Base-by-base conservation (phyloP, 805 yeast genomes). In the Pichia pseudocactophila region DNA sequence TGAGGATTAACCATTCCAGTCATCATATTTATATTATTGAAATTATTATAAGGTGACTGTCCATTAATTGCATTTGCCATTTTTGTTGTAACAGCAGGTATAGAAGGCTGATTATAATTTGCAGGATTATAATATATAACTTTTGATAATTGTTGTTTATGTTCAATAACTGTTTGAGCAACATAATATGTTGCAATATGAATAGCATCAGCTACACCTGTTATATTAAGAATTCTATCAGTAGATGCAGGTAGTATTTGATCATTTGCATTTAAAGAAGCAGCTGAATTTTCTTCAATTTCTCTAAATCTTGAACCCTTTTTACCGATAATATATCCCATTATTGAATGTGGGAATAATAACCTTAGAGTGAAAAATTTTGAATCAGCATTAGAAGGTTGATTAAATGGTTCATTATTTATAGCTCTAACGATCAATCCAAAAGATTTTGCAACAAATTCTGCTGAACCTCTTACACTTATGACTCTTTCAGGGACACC, bases 121-220 rank as follows among this genome's bases (percentile, higher is more conserved):
- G 75, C 73, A 5, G 88, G 86, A 51, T 77, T 74, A 55, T 78
- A 79, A 53, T 65, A 75, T 8, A 75, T 64, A 34, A 71, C 66
- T 52, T 78, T 79, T n/a, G 71, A 63, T 52, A 74, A 71, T 49
- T 74, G 71, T 47, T 72, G 77, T 46, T 73, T 72, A 54, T 79
- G 80, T 49, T 78, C 81, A 40, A 78, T 56, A 42, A 80, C 69
- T 3, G 83, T 80, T 58, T 79, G 82, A 1, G 83, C 78, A 43
- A 83, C 70, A 56, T 80, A 82, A 60, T 80, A 84, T 0, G 79
- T 68, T 9, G 95, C 95, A 51, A 85, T 83, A 56, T 84, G 94
- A 34, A 87, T 74, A 2, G 95, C 88, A 63, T 86, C 95, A 1
- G 88, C 87, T 12, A 83, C 90, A 7, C 95, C 95, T 5, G 72